phyloP scores from a whole-genome alignment of 495 filamentous ascomycete genomes.

The Apodospora peruviana region DNA sequence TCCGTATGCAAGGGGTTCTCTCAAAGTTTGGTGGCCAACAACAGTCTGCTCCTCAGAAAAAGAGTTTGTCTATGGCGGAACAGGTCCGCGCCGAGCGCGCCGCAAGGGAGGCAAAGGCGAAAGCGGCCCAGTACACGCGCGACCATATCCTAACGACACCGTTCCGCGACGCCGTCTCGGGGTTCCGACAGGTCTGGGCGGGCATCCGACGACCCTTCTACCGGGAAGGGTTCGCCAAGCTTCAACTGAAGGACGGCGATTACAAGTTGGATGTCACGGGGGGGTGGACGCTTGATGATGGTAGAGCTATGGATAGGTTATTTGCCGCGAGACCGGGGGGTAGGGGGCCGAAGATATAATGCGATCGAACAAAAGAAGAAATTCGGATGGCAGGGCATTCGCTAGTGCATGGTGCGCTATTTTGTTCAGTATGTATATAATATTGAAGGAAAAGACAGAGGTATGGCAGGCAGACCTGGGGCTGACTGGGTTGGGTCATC shows the following conservation, averaged over 20 bases:
- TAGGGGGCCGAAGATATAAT: too few species aligned
- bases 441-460: too few species aligned
- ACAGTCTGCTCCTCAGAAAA: background rate
- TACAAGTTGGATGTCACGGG: slow-evolving; percentile 47
- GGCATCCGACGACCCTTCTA: slow-evolving; percentile 35
- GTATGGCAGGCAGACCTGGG: too few species aligned
- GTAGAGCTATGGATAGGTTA: slow-evolving; percentile 45
- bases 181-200: slow-evolving; percentile 20
- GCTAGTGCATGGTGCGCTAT: too few species aligned
- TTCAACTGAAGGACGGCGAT: slow-evolving; percentile 26
- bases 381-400: too few species aligned
- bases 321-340: slow-evolving; percentile 34
- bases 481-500: too few species aligned
- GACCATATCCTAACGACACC: slow-evolving; percentile 44
- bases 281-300: slow-evolving; percentile 46
- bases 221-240: slow-evolving; percentile 42
- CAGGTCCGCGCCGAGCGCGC: slow-evolving; percentile 17
- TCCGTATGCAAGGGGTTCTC: slow-evolving; percentile 27
- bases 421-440: background rate
- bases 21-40: background rate
- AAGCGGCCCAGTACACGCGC: slow-evolving; percentile 37
- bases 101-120: slow-evolving; percentile 23
- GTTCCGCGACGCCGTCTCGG: slow-evolving; percentile 37
- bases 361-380: too few species aligned
- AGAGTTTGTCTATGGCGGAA: slow-evolving; percentile 15